Evolutionary conservation across 108 stramenopile species (phyloP), one percentile per base, ranked within the genome.

Genomic region (Conticribra weissflogii): DNA sequence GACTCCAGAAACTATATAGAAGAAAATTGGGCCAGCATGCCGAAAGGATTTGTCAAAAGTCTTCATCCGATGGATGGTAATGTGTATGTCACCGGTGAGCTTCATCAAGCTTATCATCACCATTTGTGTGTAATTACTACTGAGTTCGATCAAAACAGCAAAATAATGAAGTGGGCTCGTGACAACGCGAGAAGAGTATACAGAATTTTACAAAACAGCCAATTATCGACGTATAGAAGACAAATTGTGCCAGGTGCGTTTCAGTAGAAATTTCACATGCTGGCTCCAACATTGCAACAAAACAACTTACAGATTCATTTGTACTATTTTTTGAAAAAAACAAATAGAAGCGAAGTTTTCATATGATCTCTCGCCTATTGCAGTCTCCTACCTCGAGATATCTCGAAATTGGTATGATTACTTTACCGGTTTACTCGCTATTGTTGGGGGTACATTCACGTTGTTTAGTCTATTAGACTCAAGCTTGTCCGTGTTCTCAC

Each of bases 401-500:
- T 63, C 72, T 22, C 76, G 84, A 19, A 70, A 45, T 27, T 95
- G 96, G 97, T 99, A 98, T 65, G 97, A 98, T 31, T 99, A 97
- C 66, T 41, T 96, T 28, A 99, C 97, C 2, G 92, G 87, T 44
- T 31, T 99, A 29, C 83, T 96, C 72, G 97, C 98, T 8, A 96
- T 98, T 46, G 81, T 99, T 24, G 98, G 98, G 30, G 98, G 98
- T 0, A 92, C 91, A 7, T 98, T 98, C 75, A 98, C 97, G 5
- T 88, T 97, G 3, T 64, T 98, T 3, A 97, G 98, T 17, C 75
- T 98, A 69, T 48, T 98, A 22, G 93, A 96, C 63, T 69, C 81
- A 3, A 63, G 74, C 19, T 56, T 93, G 24, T 46, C 59, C 24
- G 45, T 70, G 34, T 52, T 78, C 24, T 60, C 32, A 0, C 30